These are phyloP conservation scores for Babesia ovis DNA, from an alignment of 169 alveolate genomes.

Conservation along the genomic window DNA sequence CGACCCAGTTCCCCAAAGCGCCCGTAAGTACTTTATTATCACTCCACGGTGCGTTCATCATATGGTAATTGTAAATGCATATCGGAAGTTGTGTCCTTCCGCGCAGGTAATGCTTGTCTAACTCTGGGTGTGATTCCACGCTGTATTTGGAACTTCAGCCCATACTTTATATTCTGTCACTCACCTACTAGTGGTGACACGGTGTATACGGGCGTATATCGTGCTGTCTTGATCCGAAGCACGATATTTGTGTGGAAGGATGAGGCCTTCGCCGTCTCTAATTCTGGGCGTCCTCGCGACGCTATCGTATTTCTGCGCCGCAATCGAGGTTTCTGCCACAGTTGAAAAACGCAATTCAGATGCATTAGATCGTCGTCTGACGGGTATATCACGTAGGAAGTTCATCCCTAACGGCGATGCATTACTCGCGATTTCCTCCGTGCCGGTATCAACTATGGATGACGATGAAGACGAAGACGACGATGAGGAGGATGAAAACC, in stretches of 20 bases:
- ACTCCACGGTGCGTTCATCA: not conserved
- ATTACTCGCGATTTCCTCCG: not conserved
- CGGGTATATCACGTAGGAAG: conserved; percentile 36
- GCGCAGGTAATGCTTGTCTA: not conserved
- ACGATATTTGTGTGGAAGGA: not conserved
- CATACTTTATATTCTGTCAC: not conserved
- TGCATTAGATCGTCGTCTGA: not conserved
- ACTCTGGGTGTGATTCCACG: not conserved
- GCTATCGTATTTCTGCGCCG: conserved; percentile 6
- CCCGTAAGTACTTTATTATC: not conserved
- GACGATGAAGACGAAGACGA: conserved; percentile 31
- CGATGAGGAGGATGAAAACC: conserved; percentile 21
- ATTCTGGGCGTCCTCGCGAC: conserved; percentile 19
- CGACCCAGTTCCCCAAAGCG: not conserved
- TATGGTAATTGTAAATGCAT: too few species aligned
- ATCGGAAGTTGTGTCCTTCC: not conserved
- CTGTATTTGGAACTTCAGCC: not conserved
- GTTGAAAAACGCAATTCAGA: not conserved
- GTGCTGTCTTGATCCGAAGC: not conserved
- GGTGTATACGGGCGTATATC: not conserved
- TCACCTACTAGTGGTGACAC: not conserved
- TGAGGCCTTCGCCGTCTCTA: not conserved
- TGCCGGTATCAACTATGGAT: conserved; percentile 11
- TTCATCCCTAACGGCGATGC: not conserved
- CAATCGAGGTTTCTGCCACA: not conserved